A percentile compares a stretch with the other conserved stretches of the same genome.
Evolutionary conservation across 148 eudicot species (phyloP).

Genomic region (Rhododendron griersonianum): DNA sequence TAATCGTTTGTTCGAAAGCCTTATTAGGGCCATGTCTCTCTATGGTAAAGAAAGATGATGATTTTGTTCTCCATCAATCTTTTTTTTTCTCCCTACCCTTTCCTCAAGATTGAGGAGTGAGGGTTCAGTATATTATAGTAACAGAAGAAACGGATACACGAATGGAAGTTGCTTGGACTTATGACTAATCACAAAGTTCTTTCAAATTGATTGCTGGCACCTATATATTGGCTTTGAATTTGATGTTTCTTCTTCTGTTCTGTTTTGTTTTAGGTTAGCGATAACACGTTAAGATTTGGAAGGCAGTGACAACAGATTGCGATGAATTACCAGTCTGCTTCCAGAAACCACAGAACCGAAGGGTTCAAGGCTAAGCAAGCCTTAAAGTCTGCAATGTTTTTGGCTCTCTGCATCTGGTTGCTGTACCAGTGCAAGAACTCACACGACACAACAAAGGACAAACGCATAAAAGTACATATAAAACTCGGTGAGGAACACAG

Average conservation of each 20-base stretch:
- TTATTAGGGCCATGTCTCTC: neutral
- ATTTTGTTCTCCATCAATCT: neutral
- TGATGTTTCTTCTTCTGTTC: neutral
- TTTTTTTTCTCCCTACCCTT: too few species aligned
- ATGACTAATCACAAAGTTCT: neutral
- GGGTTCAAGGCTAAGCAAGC: neutral
- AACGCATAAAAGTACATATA: neutral
- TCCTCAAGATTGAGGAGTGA: neutral
- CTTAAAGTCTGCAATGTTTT: neutral
- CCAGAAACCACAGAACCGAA: neutral
- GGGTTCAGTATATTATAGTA: neutral
- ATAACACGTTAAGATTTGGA: neutral
- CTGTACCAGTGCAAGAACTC: neutral
- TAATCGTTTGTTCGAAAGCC: neutral
- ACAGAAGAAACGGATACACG: neutral
- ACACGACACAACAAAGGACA: neutral
- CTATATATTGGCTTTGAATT: neutral
- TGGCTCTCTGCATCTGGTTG: neutral
- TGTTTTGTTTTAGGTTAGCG: neutral
- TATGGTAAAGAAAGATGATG: neutral
- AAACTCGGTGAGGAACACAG: neutral
- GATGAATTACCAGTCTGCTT: neutral
- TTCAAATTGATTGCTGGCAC: neutral
- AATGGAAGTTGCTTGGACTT: neutral
- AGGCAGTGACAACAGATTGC: neutral